phyloP scores from a whole-genome alignment of 495 filamentous ascomycete species.

The Tuber melanosporum region DNA sequence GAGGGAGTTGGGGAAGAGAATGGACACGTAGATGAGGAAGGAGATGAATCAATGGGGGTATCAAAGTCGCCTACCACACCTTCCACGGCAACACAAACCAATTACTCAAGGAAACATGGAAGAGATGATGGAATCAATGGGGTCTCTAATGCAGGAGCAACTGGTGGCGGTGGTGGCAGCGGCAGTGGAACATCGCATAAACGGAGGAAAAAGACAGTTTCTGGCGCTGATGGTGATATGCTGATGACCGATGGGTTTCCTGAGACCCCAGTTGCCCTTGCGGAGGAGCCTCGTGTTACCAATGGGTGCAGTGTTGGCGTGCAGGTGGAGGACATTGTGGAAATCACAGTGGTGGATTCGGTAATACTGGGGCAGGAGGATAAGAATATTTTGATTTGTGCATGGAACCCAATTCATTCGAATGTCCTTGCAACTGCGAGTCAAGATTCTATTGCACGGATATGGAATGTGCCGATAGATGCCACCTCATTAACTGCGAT shows the following conservation, averaged over 20 bases:
- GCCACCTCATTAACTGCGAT: conserved; percentile 44
- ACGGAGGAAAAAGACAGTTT: conserved; percentile 34
- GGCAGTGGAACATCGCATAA: conserved; percentile 22
- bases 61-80: conserved; percentile 35
- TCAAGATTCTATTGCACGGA: conserved; percentile 66
- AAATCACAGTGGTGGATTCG: conserved; percentile 39
- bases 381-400: conserved; percentile 57
- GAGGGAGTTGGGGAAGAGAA: conserved; percentile 38
- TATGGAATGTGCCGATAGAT: conserved; percentile 62
- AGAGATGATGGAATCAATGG: conserved; percentile 40
- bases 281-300: conserved; percentile 33
- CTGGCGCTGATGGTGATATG: conserved; percentile 28
- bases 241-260: conserved; percentile 31
- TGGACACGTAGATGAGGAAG: conserved; percentile 37
- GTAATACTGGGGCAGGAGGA: conserved; percentile 31
- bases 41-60: conserved; percentile 31
- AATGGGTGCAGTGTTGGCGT: conserved; percentile 40
- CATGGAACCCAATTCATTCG: conserved; percentile 72
- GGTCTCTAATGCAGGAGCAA: conserved; percentile 15
- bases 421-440: conserved; percentile 67
- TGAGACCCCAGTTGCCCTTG: conserved; percentile 12
- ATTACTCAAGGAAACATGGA: conserved; percentile 40
- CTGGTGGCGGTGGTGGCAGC: background rate
- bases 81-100: conserved; percentile 32
- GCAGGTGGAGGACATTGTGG: conserved; percentile 37